Evolutionary conservation across 495 filamentous ascomycete species (phyloP), one percentile per base, ranked within the genome.

Genomic region (Tuber calosporum): DNA sequence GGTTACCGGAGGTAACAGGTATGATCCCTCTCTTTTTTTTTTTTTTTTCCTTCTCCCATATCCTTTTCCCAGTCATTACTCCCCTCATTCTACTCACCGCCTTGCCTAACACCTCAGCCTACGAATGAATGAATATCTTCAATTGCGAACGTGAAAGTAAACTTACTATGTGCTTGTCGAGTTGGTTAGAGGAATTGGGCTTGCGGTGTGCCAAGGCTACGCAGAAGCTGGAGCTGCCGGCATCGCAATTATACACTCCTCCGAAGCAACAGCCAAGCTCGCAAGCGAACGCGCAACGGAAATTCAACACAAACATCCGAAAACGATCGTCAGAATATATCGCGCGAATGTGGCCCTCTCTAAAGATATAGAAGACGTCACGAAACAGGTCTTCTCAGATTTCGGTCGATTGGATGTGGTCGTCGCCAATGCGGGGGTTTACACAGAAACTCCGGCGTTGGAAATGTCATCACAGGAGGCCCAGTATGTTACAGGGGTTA

Each of bases 1-100:
- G 37, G 72, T 80, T 69, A 80, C 79, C 58, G 79, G 79, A 66
- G 79, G 79, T 9, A 80, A 80, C 53, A 77, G 79, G 79, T 80
- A 75, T 53, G 72, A 75, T 41, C 70, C 40, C 42, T 42, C 8
- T 22, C 62, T 58, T 58, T 58, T 58, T 58, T 58, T n/a, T n/a
- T n/a, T n/a, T n/a, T n/a, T n/a, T n/a, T n/a, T n/a, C n/a, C 9
- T 19, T 4, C 48, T 4, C 26, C 6, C 39, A 11, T 11, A 40
- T 40, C 39, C 39, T 11, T 37, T 19, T n/a, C 48, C 43, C 45
- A n/a, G n/a, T 19, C 6, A 1, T 62, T 13, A 15, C 17, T 38
- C 45, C 34, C 26, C 17, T 26, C 69, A 58, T n/a, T 22, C 20
- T 17, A 26, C 22, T 36, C 69, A 30, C 42, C 34, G 5, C 53